Percentiles rank a stretch among this genome's conserved stretches.
These are phyloP conservation scores for Ophiosphaerella narmari DNA, from an alignment of 2,329 filamentous ascomycete species.

Conservation along the genomic window DNA sequence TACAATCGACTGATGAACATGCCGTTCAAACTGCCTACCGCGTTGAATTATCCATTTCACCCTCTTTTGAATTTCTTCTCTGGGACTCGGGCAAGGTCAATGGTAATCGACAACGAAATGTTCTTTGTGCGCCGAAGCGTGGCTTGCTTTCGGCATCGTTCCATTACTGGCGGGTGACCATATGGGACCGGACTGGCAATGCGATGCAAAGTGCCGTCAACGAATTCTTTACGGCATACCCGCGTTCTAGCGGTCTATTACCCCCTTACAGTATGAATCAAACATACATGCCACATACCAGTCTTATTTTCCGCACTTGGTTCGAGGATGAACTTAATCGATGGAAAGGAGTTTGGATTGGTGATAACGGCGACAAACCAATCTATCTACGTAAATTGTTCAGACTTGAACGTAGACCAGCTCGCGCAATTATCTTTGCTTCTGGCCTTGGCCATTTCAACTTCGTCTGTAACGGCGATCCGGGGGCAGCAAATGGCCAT, in stretches of 20 bases:
- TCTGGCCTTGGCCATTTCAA: constrained; percentile 51
- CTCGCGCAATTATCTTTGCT: constrained; percentile 44
- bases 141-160: constrained; percentile 45
- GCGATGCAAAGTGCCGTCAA: constrained; percentile 30
- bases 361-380: constrained; percentile 48
- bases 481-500: constrained; percentile 39
- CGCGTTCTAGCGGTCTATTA: constrained; percentile 38
- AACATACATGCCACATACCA: constrained; percentile 50
- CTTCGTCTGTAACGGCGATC: constrained; percentile 43
- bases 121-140: constrained; percentile 31
- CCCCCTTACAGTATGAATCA: constrained; percentile 52
- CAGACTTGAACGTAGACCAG: constrained; percentile 33
- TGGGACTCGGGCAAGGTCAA: constrained; percentile 30
- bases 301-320: constrained; percentile 50
- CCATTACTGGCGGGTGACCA: constrained; percentile 46
- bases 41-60: constrained; percentile 19
- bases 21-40: constrained; percentile 40
- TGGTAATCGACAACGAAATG: constrained; percentile 30
- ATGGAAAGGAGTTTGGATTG: constrained; percentile 51
- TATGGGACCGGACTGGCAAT: constrained; percentile 44
- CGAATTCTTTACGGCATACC: constrained; percentile 49
- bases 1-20: constrained; percentile 36
- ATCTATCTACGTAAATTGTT: constrained; percentile 47
- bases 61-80: constrained; percentile 5
- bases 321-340: constrained; percentile 48